Percentiles rank a stretch among this genome's conserved stretches.
phyloP scores from a whole-genome alignment of 768 basidiomycete species.

The Ramaria rubella region DNA sequence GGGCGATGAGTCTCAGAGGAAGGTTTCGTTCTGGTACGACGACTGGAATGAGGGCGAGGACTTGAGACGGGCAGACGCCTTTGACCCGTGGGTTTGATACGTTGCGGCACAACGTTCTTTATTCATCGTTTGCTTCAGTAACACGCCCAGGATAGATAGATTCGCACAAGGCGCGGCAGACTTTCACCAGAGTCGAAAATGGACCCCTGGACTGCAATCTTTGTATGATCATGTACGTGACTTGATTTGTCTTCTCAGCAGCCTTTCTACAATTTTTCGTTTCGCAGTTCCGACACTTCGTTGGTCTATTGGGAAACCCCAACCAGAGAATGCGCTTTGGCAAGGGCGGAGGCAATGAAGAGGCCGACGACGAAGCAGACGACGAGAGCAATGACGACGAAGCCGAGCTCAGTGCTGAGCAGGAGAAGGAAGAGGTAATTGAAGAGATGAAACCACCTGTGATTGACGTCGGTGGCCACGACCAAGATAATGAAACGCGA shows the following conservation, averaged over 20 bases:
- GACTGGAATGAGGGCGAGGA: slow-evolving; percentile 63
- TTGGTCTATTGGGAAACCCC: slow-evolving; percentile 45
- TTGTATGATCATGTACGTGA: slow-evolving; percentile 61
- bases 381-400: slow-evolving; percentile 33
- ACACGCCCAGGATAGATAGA: slow-evolving; percentile 42
- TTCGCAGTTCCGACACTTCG: slow-evolving; percentile 52
- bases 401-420: slow-evolving; percentile 27
- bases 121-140: slow-evolving; percentile 26
- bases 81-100: slow-evolving; percentile 42
- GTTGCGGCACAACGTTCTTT: neutral
- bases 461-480: neutral
- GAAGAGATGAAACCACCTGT: slow-evolving; percentile 6
- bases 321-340: neutral
- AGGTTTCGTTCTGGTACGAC: slow-evolving; percentile 51
- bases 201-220: slow-evolving; percentile 32
- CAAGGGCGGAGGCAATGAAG: neutral
- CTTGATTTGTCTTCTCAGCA: neutral
- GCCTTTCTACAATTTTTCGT: neutral
- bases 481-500: slow-evolving; percentile 3
- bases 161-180: slow-evolving; percentile 53
- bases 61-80: slow-evolving; percentile 35
- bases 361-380: slow-evolving; percentile 14
- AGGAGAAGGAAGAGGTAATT: slow-evolving; percentile 15
- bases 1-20: slow-evolving; percentile 18
- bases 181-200: slow-evolving; percentile 40